A percentile compares a stretch with the other conserved stretches of the same genome.
These are phyloP conservation scores for Curvularia verruculosa DNA, from an alignment of 2,329 filamentous ascomycete genomes.

Conservation along the genomic window DNA sequence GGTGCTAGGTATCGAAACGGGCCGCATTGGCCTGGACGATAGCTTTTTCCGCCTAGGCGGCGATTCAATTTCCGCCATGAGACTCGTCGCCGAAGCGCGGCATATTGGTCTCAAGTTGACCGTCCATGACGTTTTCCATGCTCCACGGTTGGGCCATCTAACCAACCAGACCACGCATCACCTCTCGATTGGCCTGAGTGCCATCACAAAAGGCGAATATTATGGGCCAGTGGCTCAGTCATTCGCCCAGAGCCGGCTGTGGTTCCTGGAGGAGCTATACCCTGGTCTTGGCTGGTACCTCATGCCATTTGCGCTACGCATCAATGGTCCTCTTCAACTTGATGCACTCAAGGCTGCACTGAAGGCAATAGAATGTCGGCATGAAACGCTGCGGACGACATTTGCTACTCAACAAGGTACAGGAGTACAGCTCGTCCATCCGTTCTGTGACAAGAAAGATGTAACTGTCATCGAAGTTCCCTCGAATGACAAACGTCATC, in stretches of 20 bases:
- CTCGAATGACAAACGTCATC: background rate
- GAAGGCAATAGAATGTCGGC: background rate
- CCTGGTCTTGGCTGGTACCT: conserved; percentile 6
- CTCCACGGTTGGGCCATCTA: too few relatives aligned
- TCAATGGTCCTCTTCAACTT: background rate
- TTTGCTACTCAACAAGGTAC: background rate
- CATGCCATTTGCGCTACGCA: background rate
- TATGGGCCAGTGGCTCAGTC: background rate
- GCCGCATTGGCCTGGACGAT: conserved; percentile 15
- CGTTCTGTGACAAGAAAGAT: background rate
- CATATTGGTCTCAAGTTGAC: too few relatives aligned
- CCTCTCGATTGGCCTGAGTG: too few relatives aligned
- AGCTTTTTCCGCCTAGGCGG: conserved; percentile 22
- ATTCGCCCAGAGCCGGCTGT: conserved; percentile 4
- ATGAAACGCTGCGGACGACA: conserved; percentile 7
- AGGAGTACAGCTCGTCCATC: background rate
- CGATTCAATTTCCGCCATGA: conserved; percentile 19
- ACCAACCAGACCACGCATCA: too few relatives aligned
- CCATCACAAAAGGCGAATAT: background rate
- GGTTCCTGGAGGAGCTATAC: conserved; percentile 8
- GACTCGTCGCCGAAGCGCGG: conserved; percentile 11
- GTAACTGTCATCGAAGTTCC: too few relatives aligned
- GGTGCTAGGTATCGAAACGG: conserved; percentile 3
- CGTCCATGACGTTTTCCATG: too few relatives aligned
- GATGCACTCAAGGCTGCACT: conserved; percentile 2